These are phyloP conservation scores for Ceratorhiza oryzae-sativae DNA, from an alignment of 1,284 basidiomycete genomes.

Conservation along the genomic window DNA sequence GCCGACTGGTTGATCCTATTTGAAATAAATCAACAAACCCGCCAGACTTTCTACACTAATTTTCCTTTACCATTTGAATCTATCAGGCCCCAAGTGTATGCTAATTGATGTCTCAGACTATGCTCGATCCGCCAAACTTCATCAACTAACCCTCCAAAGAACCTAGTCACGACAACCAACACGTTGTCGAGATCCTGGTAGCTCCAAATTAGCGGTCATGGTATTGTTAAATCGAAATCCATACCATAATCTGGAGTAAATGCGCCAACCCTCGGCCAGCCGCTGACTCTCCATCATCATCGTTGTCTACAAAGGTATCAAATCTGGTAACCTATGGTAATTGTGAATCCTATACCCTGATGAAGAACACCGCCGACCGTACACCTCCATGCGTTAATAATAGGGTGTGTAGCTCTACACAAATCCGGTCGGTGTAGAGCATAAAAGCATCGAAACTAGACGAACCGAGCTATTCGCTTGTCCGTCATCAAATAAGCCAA, in stretches of 20 bases:
- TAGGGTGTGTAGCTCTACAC: constrained; percentile 77
- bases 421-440: background rate
- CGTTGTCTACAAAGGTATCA: constrained; percentile 69
- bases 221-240: background rate
- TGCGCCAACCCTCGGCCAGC: constrained; percentile 88
- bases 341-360: constrained; percentile 65
- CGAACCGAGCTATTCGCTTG: constrained; percentile 62
- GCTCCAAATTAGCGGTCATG: background rate
- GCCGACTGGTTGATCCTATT: constrained; percentile 43
- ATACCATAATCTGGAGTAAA: constrained; percentile 83
- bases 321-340: too few species aligned
- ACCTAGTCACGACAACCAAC: constrained; percentile 62
- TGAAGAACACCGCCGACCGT: constrained; percentile 69
- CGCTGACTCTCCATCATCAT: constrained; percentile 91
- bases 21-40: background rate
- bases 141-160: constrained; percentile 42
- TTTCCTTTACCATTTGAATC: constrained; percentile 36
- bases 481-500: constrained; percentile 77
- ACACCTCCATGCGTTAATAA: constrained; percentile 89
- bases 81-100: constrained; percentile 43
- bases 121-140: background rate
- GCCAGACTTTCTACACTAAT: background rate
- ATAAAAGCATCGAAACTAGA: constrained; percentile 1
- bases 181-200: constrained; percentile 63
- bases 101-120: constrained; percentile 4